These are phyloP conservation scores for Stephanodiscus minutulus DNA, from an alignment of 108 stramenopile genomes.

Conservation along the genomic window DNA sequence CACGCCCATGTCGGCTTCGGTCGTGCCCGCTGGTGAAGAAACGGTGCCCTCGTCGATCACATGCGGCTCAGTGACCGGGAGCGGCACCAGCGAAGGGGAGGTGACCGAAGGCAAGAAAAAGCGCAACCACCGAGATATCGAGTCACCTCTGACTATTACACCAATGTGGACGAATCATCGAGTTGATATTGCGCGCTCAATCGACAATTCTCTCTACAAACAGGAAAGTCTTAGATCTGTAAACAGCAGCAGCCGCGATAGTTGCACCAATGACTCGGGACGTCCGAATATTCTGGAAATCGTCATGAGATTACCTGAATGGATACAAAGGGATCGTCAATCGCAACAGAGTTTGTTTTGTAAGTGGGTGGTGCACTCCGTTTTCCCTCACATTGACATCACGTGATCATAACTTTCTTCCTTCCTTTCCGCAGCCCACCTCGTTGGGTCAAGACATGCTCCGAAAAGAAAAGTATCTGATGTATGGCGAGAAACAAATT, in stretches of 20 bases:
- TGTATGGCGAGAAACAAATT: too few species aligned
- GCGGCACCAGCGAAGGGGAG: not conserved
- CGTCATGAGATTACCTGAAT: too few species aligned
- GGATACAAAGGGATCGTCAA: too few species aligned
- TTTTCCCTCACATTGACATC: too few species aligned
- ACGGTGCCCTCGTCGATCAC: slow-evolving; percentile 12
- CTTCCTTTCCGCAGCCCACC: too few species aligned
- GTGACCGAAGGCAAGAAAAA: not conserved
- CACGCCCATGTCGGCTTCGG: not conserved
- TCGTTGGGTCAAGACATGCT: too few species aligned
- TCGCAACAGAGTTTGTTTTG: too few species aligned
- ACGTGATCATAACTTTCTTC: too few species aligned
- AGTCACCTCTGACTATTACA: not conserved
- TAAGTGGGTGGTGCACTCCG: too few species aligned
- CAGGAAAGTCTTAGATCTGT: not conserved
- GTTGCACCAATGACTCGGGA: not conserved
- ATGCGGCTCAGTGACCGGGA: not conserved
- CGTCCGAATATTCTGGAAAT: too few species aligned
- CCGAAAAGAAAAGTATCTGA: too few species aligned
- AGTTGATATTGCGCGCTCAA: not conserved
- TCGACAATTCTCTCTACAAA: not conserved
- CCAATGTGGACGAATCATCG: slow-evolving; percentile 1
- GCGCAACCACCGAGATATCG: not conserved
- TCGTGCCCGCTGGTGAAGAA: not conserved
- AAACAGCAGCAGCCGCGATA: slow-evolving; percentile 1